These are phyloP conservation scores for Collariella sp. DNA, from an alignment of 495 filamentous ascomycete genomes.

Conservation along the genomic window DNA sequence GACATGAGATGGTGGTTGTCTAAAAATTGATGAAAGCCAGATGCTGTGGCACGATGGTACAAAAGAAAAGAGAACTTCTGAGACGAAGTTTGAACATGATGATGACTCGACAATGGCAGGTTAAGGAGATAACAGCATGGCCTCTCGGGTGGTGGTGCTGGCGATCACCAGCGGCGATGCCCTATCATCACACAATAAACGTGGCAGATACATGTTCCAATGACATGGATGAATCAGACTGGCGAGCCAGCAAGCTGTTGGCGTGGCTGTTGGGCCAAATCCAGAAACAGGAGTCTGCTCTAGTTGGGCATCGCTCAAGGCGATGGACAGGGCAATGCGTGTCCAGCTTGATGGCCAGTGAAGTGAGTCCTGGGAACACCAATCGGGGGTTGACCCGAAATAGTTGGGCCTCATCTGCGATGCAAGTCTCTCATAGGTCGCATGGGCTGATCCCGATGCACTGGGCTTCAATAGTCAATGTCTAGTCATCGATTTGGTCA, in stretches of 20 bases:
- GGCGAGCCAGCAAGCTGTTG: no score
- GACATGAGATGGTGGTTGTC: not conserved
- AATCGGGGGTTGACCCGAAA: not conserved
- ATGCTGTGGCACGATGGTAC: not conserved
- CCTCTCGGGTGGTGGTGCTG: not conserved
- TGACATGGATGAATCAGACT: not conserved
- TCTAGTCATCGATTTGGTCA: no score
- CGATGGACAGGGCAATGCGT: not conserved
- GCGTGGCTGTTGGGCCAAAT: not conserved
- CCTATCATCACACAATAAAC: not conserved
- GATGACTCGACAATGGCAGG: no score
- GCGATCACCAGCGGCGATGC: not conserved
- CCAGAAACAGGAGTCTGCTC: not conserved
- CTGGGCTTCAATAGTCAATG: no score
- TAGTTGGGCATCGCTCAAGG: not conserved
- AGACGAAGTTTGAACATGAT: not conserved
- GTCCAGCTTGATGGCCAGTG: slow-evolving; percentile 3
- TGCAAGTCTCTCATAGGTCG: not conserved
- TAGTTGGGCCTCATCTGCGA: not conserved
- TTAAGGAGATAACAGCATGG: not conserved
- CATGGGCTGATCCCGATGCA: not conserved
- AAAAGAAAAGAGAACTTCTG: not conserved
- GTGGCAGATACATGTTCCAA: not conserved
- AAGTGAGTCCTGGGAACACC: not conserved
- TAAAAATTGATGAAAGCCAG: not conserved